Base-by-base conservation (phyloP, 192 early-diverging fungal species). In the Podila epicladia region DNA sequence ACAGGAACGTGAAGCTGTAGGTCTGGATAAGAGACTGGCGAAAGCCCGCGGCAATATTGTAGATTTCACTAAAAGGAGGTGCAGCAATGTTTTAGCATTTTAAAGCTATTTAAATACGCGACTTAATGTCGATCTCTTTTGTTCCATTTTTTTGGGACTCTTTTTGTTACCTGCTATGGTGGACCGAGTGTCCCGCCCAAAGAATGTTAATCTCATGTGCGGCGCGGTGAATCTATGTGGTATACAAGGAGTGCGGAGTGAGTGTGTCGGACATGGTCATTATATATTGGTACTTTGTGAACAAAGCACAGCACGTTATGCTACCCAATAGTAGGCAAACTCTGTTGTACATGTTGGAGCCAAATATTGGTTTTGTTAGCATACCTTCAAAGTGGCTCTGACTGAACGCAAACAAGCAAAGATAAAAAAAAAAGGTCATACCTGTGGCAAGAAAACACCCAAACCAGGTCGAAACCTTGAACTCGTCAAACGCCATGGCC, bases 171-270 rank as follows among this genome's bases (percentile, higher is more conserved):
- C 77, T 80, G 71, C 77, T 80, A 62, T 80, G 77, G 51, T 80
- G 77, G 15, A 80, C 77, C 55, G 77, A 80, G 57, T 90, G 89
- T 2, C 82, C 73, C 45, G 88, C 87, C 89, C 89, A 90, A 26
- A 88, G 75, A 37, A 89, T 69, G 72, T 89, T 90, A 24, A 90
- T 69, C 71, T 90, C 89, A 62, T 90, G 89, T 5, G 88, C 89
- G 9, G 80, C 84, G 20, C 89, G 75, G 53, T 90, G 89, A 55
- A 89, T 87, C 82, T 78, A 87, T 32, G 85, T 53, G 50, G n/a
- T 53, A 11, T 11, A 37, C 35, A 9, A 22, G 5, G 50, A 17
- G 50, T 15, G 50, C 17, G 5, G 6, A 22, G 50, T 53, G 19
- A n/a, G 50, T 53, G 9, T 22, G 6, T 8, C 7, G 35, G 8